Evolutionary conservation across 2,329 filamentous ascomycete genomes (phyloP).

Genomic region (Fusarium metavorans): DNA sequence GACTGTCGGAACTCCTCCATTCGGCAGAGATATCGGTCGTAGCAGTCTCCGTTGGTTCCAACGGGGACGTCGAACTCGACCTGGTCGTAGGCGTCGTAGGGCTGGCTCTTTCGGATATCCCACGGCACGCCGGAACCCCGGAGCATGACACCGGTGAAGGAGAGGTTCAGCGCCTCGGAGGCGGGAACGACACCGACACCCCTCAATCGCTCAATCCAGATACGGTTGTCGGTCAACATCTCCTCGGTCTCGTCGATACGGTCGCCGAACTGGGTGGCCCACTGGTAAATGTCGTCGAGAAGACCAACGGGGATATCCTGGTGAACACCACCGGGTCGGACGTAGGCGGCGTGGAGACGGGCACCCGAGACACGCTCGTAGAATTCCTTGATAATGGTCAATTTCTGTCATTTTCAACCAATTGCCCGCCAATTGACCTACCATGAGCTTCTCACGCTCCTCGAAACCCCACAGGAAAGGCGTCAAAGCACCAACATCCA

Average conservation of each 20-base stretch:
- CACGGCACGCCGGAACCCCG: constrained; percentile 95
- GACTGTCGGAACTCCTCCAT: constrained; percentile 99
- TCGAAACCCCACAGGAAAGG: constrained; percentile 99
- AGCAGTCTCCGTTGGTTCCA: constrained; percentile 97
- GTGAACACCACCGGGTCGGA: constrained; percentile 94
- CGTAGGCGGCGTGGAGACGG: constrained; percentile 95
- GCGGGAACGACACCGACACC: constrained; percentile 92
- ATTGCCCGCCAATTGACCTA: constrained; percentile 58
- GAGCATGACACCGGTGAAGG: constrained; percentile 97
- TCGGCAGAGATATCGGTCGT: constrained; percentile 97
- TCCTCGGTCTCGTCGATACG: constrained; percentile 99
- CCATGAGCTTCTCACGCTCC: constrained; percentile 99
- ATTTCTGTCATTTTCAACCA: constrained; percentile 13
- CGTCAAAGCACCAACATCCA: constrained; percentile 98
- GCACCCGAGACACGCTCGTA: constrained; percentile 99
- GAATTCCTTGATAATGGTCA: constrained; percentile 78
- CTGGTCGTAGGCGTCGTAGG: constrained; percentile 97
- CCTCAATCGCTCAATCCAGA: constrained; percentile 95
- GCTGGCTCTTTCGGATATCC: constrained; percentile 96
- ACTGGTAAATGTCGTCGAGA: constrained; percentile 99
- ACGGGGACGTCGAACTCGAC: constrained; percentile 99
- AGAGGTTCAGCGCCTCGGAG: constrained; percentile 94
- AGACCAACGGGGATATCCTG: constrained; percentile 95
- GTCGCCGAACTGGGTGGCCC: constrained; percentile 98
- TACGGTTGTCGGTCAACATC: constrained; percentile 98